Evolutionary conservation across 1,284 basidiomycete genomes (phyloP).

Genomic region (Volvariella surrecta): DNA sequence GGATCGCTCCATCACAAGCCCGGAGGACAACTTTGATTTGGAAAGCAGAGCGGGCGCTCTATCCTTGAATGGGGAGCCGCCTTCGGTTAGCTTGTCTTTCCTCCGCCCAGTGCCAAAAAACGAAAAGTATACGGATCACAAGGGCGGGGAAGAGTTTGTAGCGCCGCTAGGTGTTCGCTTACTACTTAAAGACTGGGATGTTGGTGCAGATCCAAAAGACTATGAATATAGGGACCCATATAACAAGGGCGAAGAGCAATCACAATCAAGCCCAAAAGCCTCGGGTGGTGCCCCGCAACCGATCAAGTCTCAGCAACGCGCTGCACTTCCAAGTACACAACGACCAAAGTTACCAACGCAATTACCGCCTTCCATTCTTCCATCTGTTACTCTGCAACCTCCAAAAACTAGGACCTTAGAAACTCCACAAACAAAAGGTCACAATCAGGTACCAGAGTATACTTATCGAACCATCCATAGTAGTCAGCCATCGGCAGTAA

Average conservation of each 20-base stretch:
- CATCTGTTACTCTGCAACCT: conserved; percentile 3
- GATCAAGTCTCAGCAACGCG: too few species aligned
- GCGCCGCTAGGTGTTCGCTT: conserved; percentile 47
- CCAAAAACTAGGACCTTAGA: conserved; percentile 10
- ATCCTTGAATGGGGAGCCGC: conserved; percentile 43
- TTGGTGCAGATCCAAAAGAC: conserved; percentile 39
- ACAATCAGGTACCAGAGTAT: too few species aligned
- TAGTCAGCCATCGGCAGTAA: too few species aligned
- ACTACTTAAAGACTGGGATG: conserved; percentile 59
- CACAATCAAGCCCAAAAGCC: too few species aligned
- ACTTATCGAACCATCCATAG: too few species aligned
- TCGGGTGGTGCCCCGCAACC: too few species aligned
- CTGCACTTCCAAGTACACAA: too few species aligned
- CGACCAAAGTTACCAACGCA: too few species aligned
- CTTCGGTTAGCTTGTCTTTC: conserved; percentile 51
- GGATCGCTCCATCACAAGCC: conserved; percentile 26
- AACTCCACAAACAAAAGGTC: too few species aligned
- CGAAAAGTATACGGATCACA: conserved; percentile 19
- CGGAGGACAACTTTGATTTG: conserved; percentile 22
- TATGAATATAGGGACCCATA: conserved; percentile 53
- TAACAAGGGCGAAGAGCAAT: conserved; percentile 20
- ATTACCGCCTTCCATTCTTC: too few species aligned
- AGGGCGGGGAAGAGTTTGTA: conserved; percentile 12
- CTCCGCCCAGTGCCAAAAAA: conserved; percentile 33
- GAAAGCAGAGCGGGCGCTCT: conserved; percentile 49